These are phyloP conservation scores for Arthrobotrys musiformis DNA, from an alignment of 2,329 filamentous ascomycete species.

Conservation along the genomic window DNA sequence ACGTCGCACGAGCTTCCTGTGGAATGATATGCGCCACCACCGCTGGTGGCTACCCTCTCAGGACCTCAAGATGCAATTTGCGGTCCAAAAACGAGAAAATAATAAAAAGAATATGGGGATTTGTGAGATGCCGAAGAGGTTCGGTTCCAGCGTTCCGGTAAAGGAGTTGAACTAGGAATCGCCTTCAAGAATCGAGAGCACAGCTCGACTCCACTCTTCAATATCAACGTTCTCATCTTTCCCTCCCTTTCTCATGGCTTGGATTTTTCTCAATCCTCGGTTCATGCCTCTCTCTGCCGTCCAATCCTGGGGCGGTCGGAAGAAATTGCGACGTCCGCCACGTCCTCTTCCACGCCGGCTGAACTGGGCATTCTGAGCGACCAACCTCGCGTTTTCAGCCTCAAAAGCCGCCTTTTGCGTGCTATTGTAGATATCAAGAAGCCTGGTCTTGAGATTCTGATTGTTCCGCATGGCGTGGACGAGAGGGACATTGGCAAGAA, in stretches of 20 bases:
- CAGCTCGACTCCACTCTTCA: constrained; percentile 51
- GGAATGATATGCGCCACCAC: constrained; percentile 6
- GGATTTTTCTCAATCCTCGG: constrained; percentile 49
- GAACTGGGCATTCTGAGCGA: constrained; percentile 48
- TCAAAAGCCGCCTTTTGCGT: constrained; percentile 53
- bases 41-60: background rate
- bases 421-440: constrained; percentile 53
- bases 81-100: background rate
- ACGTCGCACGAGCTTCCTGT: background rate
- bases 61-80: background rate
- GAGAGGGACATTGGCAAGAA: constrained; percentile 39
- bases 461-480: constrained; percentile 49
- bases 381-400: constrained; percentile 48
- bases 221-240: constrained; percentile 55
- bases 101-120: background rate
- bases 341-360: constrained; percentile 42
- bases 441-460: constrained; percentile 29
- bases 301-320: constrained; percentile 49
- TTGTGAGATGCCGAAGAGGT: background rate
- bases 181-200: constrained; percentile 52
- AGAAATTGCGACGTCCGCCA: constrained; percentile 45
- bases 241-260: constrained; percentile 51
- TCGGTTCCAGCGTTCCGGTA: background rate
- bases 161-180: constrained; percentile 17
- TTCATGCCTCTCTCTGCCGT: constrained; percentile 53